Conservation (phyloP, 345 rosid species). For the Aquilaria malaccensis region DNA sequence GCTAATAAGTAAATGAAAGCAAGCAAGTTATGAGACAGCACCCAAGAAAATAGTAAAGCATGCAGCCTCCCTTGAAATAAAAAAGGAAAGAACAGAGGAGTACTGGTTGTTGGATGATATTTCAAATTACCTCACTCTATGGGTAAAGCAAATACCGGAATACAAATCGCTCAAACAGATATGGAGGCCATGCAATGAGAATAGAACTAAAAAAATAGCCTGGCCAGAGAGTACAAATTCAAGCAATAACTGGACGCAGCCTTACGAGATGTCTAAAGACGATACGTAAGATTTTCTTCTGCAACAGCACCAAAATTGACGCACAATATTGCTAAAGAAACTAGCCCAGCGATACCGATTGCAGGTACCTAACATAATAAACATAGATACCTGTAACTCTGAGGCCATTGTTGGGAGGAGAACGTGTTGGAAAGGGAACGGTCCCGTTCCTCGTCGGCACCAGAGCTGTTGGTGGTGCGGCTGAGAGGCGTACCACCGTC, state of each 20-base stretch:
- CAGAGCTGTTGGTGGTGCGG: slow-evolving; percentile 14
- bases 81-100: background rate
- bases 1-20: background rate
- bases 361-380: background rate
- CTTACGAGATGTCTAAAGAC: background rate
- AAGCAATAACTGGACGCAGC: background rate
- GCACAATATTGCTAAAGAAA: background rate
- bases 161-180: no score
- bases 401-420: slow-evolving; percentile 71
- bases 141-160: no score
- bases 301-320: background rate
- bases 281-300: background rate
- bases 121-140: no score
- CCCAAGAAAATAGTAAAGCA: no score
- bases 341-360: no score
- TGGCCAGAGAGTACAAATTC: background rate
- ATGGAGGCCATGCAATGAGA: no score
- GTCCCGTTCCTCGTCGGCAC: slow-evolving; percentile 19
- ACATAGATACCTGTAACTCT: slow-evolving; percentile 51
- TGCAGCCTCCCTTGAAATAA: background rate
- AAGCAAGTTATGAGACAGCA: no score
- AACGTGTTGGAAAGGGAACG: slow-evolving; percentile 15
- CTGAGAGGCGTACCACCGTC: slow-evolving; percentile 26
- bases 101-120: background rate
- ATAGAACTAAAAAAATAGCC: no score